These are phyloP conservation scores for Chlorella ohadii DNA, from an alignment of 139 green algal species.

Conservation along the genomic window DNA sequence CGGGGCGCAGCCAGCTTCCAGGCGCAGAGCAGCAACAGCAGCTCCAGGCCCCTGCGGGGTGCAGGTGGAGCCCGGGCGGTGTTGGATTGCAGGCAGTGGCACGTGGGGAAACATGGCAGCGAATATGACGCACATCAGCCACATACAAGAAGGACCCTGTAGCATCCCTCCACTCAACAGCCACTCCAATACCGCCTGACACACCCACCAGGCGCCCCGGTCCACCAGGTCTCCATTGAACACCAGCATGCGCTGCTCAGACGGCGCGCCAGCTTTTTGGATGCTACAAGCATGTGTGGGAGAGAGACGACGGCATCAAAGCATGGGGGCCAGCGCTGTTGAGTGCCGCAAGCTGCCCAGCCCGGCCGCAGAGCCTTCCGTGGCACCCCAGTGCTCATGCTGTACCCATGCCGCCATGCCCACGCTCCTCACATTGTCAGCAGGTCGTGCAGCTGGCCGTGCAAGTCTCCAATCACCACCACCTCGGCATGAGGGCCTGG, in stretches of 20 bases:
- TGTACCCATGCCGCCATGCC: background rate
- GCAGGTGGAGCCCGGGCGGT: too few relatives aligned
- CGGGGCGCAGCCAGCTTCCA: constrained; percentile 67
- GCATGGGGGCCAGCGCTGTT: too few relatives aligned
- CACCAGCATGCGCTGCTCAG: background rate
- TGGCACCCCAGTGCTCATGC: too few relatives aligned
- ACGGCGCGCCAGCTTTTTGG: background rate
- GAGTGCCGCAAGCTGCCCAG: too few relatives aligned
- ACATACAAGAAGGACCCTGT: too few relatives aligned
- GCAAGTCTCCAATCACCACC: constrained; percentile 91
- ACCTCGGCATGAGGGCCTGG: constrained; percentile 3
- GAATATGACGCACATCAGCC: too few relatives aligned
- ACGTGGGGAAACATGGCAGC: too few relatives aligned
- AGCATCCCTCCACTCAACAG: too few relatives aligned
- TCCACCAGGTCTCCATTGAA: constrained; percentile 73
- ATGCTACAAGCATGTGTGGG: constrained; percentile 17
- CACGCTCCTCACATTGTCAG: constrained; percentile 69
- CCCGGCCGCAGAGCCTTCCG: too few relatives aligned
- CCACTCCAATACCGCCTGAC: too few relatives aligned
- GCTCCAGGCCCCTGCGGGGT: constrained; percentile 77
- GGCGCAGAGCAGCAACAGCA: constrained; percentile 73
- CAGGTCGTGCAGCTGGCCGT: constrained; percentile 95
- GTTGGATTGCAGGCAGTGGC: too few relatives aligned
- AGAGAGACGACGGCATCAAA: too few relatives aligned
- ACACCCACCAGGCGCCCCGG: constrained; percentile 88